Percentiles rank a stretch among this genome's conserved stretches.
These are phyloP conservation scores for Fusarium oligoseptatum DNA, from an alignment of 2,329 filamentous ascomycete species.

Conservation along the genomic window DNA sequence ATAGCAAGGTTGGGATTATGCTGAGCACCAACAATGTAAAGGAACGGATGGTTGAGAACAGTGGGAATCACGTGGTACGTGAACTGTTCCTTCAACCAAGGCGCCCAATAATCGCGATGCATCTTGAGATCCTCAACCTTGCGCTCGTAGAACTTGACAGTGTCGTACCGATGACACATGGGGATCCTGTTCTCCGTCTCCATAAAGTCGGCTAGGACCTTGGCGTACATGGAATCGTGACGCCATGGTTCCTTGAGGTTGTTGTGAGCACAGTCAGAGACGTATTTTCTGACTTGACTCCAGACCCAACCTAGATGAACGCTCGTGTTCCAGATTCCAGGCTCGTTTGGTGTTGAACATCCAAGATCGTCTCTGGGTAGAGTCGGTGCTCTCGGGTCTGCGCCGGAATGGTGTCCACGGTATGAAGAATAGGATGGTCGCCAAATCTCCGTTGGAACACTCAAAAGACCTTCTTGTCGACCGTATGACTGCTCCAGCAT, in stretches of 20 bases:
- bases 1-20: conserved; percentile 65
- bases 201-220: conserved; percentile 64
- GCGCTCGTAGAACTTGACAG: conserved; percentile 65
- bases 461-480: conserved; percentile 59
- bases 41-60: conserved; percentile 66
- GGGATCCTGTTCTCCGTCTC: conserved; percentile 63
- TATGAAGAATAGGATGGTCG: conserved; percentile 51
- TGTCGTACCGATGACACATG: conserved; percentile 65
- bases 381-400: conserved; percentile 54
- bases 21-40: conserved; percentile 66
- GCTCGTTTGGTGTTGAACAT: conserved; percentile 52
- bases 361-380: conserved; percentile 61
- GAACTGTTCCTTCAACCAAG: conserved; percentile 67
- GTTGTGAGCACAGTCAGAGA: conserved; percentile 62
- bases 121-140: conserved; percentile 59
- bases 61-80: conserved; percentile 66
- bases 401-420: conserved; percentile 41
- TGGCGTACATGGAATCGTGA: conserved; percentile 65
- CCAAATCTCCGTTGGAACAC: conserved; percentile 57
- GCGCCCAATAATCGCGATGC: conserved; percentile 63
- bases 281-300: conserved; percentile 61
- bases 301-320: conserved; percentile 65
- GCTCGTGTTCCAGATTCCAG: conserved; percentile 64
- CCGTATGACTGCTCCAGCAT: conserved; percentile 64
- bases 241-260: conserved; percentile 64